Evolutionary conservation across 202 grass and related monocot genomes (phyloP).

Genomic region (Brachypodium distachyon): DNA sequence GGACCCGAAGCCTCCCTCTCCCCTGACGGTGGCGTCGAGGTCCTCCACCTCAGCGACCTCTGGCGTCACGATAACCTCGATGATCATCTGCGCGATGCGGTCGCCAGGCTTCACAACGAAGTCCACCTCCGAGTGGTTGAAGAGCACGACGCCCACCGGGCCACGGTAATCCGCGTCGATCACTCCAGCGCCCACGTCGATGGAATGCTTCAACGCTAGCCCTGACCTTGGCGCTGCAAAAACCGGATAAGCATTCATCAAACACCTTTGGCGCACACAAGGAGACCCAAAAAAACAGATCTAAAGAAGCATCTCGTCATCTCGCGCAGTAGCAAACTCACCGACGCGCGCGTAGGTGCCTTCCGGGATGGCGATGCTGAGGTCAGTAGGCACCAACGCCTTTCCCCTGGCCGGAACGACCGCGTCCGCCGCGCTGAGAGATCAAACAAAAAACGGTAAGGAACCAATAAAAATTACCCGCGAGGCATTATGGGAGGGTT

Average conservation of each 20-base stretch:
- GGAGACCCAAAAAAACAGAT: not conserved
- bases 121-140: constrained; percentile 78
- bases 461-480: not conserved
- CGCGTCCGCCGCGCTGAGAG: constrained; percentile 35
- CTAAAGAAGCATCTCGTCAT: not conserved
- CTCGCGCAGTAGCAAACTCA: constrained; percentile 14
- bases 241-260: constrained; percentile 4
- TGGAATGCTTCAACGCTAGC: constrained; percentile 72
- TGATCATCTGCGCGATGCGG: constrained; percentile 70
- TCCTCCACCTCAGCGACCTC: constrained; percentile 78
- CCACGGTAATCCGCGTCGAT: constrained; percentile 83
- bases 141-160: constrained; percentile 69
- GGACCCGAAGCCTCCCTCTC: constrained; percentile 84
- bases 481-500: not conserved
- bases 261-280: not conserved
- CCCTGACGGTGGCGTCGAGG: constrained; percentile 65
- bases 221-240: constrained; percentile 65
- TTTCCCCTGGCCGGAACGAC: constrained; percentile 77
- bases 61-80: constrained; percentile 53
- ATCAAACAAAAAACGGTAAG: not conserved
- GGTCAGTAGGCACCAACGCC: constrained; percentile 59
- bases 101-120: constrained; percentile 60
- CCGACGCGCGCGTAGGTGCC: constrained; percentile 83
- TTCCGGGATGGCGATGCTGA: constrained; percentile 74
- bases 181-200: constrained; percentile 85